Base-by-base conservation (phyloP, 805 yeast genomes). In the Wickerhamiella siamensis region DNA sequence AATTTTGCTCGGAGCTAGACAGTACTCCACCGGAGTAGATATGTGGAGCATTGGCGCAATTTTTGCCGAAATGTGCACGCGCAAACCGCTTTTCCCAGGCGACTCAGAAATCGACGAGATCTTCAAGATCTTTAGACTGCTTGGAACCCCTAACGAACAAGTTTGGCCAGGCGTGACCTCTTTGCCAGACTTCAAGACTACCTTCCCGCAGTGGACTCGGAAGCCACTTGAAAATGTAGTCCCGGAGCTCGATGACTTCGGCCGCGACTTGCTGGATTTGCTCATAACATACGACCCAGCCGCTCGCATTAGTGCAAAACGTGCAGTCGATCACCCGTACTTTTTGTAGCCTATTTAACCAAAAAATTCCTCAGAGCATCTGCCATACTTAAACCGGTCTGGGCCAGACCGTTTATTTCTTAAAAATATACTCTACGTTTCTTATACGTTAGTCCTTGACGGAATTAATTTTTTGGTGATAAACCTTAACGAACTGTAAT, bases 1-100 rank as follows among this genome's bases (percentile, higher is more conserved):
- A 63, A 83, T 91, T 43, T 66, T 91, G 46, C 72, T 91, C 49
- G 98, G 98, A 12, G 95, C 96, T 3, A 83, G 93, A 51, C 96
- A 91, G 56, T 91, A 91, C 61, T 83, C 95, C 29, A 91, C 97
- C 0, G 96, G 97, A 16, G 95, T 91, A 40, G 98, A 91, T 60
- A 86, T 91, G 81, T 91, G 98, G 98, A 83, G 95, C 9, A 82
- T 88, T 47, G 98, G 98, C 14, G 87, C 96, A 58, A 91, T 91
- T 38, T 82, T 91, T 60, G 98, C 96, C 5, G 98, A 91, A 60
- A 87, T 91, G 97, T 84, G 87, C 44, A 83, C 86, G 53, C 77
- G 98, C 43, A 83, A 83, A 59, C 96, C 98, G 6, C 62, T 91
- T 41, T 88, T 91, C 64, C 94, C 97, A 0, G 98, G 98, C 4